Conservation (phyloP, 1,284 basidiomycete species). For the Schizophyllum amplum region DNA sequence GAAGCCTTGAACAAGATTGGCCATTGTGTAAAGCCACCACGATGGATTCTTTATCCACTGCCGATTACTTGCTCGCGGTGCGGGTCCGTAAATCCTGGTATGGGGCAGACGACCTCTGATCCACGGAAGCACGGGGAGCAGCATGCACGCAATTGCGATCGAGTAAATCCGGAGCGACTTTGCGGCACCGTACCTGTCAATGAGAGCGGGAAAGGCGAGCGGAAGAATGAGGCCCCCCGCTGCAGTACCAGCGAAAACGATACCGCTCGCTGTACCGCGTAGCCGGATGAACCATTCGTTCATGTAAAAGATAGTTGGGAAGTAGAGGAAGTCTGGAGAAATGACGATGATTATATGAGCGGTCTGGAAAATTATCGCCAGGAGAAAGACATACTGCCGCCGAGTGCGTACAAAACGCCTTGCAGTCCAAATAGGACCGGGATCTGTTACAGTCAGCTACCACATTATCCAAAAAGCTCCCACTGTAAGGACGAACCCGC, state of each 20-base stretch:
- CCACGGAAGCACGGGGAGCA: constrained; percentile 23
- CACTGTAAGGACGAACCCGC: constrained; percentile 15
- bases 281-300: constrained; percentile 35
- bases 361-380: background rate
- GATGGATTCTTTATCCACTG: constrained; percentile 18
- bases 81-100: constrained; percentile 10
- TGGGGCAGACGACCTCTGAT: constrained; percentile 26
- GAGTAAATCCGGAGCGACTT: constrained; percentile 23
- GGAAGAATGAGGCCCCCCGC: constrained; percentile 30
- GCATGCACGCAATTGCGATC: constrained; percentile 15
- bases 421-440: constrained; percentile 26
- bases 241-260: constrained; percentile 30
- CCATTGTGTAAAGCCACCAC: constrained; percentile 23
- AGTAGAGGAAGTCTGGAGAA: constrained; percentile 25
- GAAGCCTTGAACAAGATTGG: constrained; percentile 28
- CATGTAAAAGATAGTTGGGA: constrained; percentile 28
- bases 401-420: constrained; percentile 31
- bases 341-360: too few relatives aligned
- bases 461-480: background rate
- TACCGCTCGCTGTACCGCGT: constrained; percentile 32
- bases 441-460: constrained; percentile 17
- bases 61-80: background rate
- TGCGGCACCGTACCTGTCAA: constrained; percentile 19
- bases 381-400: constrained; percentile 21
- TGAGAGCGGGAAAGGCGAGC: constrained; percentile 22